These are phyloP conservation scores for Boechera stricta DNA, from an alignment of 345 rosid genomes.

Conservation along the genomic window DNA sequence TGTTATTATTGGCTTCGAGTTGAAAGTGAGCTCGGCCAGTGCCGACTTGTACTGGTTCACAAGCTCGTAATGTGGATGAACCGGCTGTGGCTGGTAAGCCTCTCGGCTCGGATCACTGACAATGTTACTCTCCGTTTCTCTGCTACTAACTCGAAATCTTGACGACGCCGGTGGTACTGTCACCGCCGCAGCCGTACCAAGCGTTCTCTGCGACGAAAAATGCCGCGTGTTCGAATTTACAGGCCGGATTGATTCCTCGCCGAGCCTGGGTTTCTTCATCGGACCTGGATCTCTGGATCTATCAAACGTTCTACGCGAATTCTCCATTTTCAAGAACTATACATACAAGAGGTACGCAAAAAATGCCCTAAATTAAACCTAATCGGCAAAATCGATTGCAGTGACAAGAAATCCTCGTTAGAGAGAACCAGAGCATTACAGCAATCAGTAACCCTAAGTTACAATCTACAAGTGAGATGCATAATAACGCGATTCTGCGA, in stretches of 20 bases:
- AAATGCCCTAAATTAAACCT: conserved; percentile 26
- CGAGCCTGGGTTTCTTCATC: conserved; percentile 72
- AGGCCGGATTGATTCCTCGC: conserved; percentile 54
- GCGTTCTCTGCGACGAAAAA: conserved; percentile 54
- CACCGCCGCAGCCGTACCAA: conserved; percentile 15
- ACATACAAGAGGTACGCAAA: conserved; percentile 11
- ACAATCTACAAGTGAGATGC: conserved; percentile 32
- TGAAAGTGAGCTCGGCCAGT: conserved; percentile 88
- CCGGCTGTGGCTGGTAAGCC: conserved; percentile 80
- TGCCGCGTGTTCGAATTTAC: conserved; percentile 50
- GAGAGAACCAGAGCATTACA: conserved; percentile 33
- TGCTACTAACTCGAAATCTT: conserved; percentile 43
- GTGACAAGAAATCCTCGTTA: conserved; percentile 25
- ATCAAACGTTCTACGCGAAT: conserved; percentile 79
- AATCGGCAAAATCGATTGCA: conserved; percentile 31
- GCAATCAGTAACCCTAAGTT: conserved; percentile 27
- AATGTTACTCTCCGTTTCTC: conserved; percentile 54
- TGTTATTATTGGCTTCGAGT: conserved; percentile 96
- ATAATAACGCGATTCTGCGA: conserved; percentile 8
- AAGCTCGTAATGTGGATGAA: conserved; percentile 83
- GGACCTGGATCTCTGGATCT: conserved; percentile 74
- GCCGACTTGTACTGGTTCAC: conserved; percentile 91
- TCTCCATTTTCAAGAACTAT: conserved; percentile 63
- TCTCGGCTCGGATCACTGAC: conserved; percentile 56
- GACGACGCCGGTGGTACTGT: conserved; percentile 33